Base-by-base conservation (phyloP, 108 stramenopile species). In the Nitzschia sp. region DNA sequence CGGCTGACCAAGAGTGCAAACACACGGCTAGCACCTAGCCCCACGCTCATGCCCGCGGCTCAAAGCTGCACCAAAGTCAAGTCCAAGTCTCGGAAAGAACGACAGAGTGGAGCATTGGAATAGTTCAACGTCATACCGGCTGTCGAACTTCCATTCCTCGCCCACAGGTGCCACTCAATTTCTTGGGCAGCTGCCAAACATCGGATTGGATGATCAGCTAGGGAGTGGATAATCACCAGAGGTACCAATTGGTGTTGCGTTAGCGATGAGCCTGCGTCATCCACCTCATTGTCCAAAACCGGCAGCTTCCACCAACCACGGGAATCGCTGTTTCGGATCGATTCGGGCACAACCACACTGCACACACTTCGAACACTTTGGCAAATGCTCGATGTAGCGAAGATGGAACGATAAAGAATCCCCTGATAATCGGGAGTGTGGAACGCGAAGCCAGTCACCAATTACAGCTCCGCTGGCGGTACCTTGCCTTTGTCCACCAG, bases 111-210 rank as follows among this genome's bases (percentile, higher is more conserved):
- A 19, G 90, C 77, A 57, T 75, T 85, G 51, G 86, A 85, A 70
- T 94, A 96, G 63, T 94, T 94, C 63, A 93, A 60, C 3, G 93
- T 90, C 89, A 92, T 91, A 17, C 90, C 89, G 8, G 88, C 89
- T n/a, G 78, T 71, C 1, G 90, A 73, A 47, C 77, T 70, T 31
- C 95, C 95, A 81, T 96, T 96, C 64, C 89, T 77, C 29, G 88
- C 85, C 95, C 95, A 96, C 71, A 94, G 74, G 57, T 92, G 89
- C 29, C 87, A 77, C 57, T 91, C 91, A 55, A 95, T 88, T 75
- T 95, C 92, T 66, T 88, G 87, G 17, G 89, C 79, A 34, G 94
- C 91, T 33, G 87, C 91, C 47, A 95, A 69, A 51, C 94, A 95
- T 24, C 94, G 84, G 30, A 95, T 82, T 1, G 94, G 94, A 63